These are phyloP conservation scores for Rhododendron griersonianum DNA, from an alignment of 148 eudicot genomes.

Conservation along the genomic window DNA sequence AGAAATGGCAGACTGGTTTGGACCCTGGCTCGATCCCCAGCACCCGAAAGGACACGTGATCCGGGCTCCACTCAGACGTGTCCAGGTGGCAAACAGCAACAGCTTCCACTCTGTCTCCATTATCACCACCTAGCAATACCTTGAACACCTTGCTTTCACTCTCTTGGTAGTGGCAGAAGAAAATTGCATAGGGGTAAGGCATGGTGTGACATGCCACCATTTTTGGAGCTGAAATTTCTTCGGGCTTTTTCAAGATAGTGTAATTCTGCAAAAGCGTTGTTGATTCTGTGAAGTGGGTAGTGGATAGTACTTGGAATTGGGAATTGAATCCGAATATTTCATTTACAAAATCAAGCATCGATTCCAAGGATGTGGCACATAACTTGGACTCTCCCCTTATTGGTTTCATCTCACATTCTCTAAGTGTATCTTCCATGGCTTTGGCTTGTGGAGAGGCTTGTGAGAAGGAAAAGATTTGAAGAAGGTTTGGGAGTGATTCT, in stretches of 20 bases:
- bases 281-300: conserved; percentile 28
- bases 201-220: conserved; percentile 62
- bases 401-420: conserved; percentile 30
- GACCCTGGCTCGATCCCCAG: conserved; percentile 38
- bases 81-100: conserved; percentile 57
- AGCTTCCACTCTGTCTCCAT: conserved; percentile 40
- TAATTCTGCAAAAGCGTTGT: conserved; percentile 41
- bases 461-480: conserved; percentile 17
- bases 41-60: conserved; percentile 47
- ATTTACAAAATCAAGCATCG: conserved; percentile 32
- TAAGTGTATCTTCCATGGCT: conserved; percentile 37
- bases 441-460: conserved; percentile 29
- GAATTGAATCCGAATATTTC: conserved; percentile 17
- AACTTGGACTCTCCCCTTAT: conserved; percentile 30
- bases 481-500: conserved; percentile 30
- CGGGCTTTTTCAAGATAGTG: conserved; percentile 31
- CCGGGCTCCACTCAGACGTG: conserved; percentile 42
- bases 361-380: conserved; percentile 46
- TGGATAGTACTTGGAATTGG: conserved; percentile 31
- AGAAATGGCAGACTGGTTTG: conserved; percentile 15
- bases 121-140: conserved; percentile 36
- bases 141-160: conserved; percentile 37
- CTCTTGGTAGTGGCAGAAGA: conserved; percentile 56
- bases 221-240: conserved; percentile 21
- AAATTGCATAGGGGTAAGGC: conserved; percentile 68